Evolutionary conservation across 2,329 filamentous ascomycete species (phyloP).

Genomic region (Cercospora sojina): DNA sequence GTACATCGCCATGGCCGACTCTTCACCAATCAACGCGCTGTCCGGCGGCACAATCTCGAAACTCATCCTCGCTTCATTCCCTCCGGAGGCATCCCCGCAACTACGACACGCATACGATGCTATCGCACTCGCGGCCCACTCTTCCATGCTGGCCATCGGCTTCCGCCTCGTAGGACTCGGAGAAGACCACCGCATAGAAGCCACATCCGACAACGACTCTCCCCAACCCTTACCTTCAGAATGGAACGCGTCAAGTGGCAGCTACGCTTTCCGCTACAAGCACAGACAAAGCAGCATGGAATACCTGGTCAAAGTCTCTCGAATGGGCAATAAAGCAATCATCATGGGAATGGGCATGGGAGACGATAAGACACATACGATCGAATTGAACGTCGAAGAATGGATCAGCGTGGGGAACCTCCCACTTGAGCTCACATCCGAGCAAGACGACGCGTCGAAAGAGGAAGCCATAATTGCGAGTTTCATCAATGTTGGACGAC

Average conservation of each 20-base stretch:
- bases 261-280: slow-evolving; percentile 79
- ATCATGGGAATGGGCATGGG: slow-evolving; percentile 75
- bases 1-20: slow-evolving; percentile 1
- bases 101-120: slow-evolving; percentile 75
- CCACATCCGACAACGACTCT: slow-evolving; percentile 42
- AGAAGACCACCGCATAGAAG: slow-evolving; percentile 68
- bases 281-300: slow-evolving; percentile 83
- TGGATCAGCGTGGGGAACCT: slow-evolving; percentile 66
- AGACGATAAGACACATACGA: slow-evolving; percentile 75
- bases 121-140: slow-evolving; percentile 78
- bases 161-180: slow-evolving; percentile 82
- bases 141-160: slow-evolving; percentile 74
- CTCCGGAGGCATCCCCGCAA: slow-evolving; percentile 41
- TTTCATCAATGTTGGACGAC: slow-evolving; percentile 71
- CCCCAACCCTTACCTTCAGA: slow-evolving; percentile 65
- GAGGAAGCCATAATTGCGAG: slow-evolving; percentile 52
- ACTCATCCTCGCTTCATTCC: slow-evolving; percentile 48
- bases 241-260: slow-evolving; percentile 75
- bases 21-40: slow-evolving; percentile 43
- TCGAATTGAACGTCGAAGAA: slow-evolving; percentile 73
- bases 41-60: slow-evolving; percentile 44
- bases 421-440: slow-evolving; percentile 42
- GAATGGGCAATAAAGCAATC: slow-evolving; percentile 80
- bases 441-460: slow-evolving; percentile 41
- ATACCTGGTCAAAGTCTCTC: slow-evolving; percentile 77